Percentiles rank a stretch among this genome's conserved stretches.
These are phyloP conservation scores for Teratosphaeria gauchensis DNA, from an alignment of 2,329 filamentous ascomycete genomes.

Conservation along the genomic window DNA sequence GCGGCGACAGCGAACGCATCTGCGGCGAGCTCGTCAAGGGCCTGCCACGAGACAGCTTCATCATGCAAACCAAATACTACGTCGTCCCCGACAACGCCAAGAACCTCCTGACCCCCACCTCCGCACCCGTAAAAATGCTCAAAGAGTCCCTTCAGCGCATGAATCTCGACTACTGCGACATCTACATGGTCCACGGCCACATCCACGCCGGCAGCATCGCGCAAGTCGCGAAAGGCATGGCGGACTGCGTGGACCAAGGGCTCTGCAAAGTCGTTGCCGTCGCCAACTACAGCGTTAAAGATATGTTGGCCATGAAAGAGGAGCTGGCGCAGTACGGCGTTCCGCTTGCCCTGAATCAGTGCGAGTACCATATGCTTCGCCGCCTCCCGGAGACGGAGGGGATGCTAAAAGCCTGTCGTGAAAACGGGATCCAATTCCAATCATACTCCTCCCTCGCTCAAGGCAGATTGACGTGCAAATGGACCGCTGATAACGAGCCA, in stretches of 20 bases:
- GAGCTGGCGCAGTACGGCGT: conserved; percentile 29
- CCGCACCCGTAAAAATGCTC: conserved; percentile 28
- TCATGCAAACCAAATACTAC: conserved; percentile 33
- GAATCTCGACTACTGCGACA: conserved; percentile 29
- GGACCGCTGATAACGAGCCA: not conserved
- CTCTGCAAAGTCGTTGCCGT: conserved; percentile 35
- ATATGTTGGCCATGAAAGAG: conserved; percentile 35
- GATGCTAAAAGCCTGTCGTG: conserved; percentile 11
- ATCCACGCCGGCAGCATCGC: conserved; percentile 32
- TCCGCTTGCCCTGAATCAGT: conserved; percentile 36
- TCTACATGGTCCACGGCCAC: conserved; percentile 35
- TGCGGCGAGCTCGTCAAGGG: conserved; percentile 31
- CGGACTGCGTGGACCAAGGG: conserved; percentile 34
- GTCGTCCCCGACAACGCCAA: not conserved
- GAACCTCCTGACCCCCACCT: conserved; percentile 25
- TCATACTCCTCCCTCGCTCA: conserved; percentile 3
- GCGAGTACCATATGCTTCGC: conserved; percentile 36
- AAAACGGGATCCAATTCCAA: conserved; percentile 4
- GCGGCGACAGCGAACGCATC: conserved; percentile 34
- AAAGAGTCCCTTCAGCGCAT: conserved; percentile 29
- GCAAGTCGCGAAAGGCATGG: conserved; percentile 32
- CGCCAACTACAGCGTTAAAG: conserved; percentile 34
- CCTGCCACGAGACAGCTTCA: conserved; percentile 26
- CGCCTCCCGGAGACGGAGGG: conserved; percentile 32
- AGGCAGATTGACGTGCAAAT: conserved; percentile 1